A percentile compares a stretch with the other conserved stretches of the same genome.
These are phyloP conservation scores for Xylariaceae sp. DNA, from an alignment of 2,329 filamentous ascomycete genomes.

Conservation along the genomic window DNA sequence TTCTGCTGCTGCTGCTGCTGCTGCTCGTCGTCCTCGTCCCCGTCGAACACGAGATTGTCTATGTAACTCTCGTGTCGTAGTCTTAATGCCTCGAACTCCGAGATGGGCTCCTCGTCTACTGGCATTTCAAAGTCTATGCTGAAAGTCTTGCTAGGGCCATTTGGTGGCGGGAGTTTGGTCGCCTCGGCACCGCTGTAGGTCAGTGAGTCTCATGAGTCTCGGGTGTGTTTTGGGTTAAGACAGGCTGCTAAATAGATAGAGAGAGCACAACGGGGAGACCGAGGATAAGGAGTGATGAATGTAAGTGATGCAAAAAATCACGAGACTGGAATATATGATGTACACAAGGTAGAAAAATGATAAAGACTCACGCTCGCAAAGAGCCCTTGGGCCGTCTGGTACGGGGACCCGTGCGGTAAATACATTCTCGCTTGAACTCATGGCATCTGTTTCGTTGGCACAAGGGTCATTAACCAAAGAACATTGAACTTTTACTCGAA, in stretches of 20 bases:
- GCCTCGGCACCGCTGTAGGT: conserved; percentile 17
- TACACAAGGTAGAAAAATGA: neutral
- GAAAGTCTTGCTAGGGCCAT: conserved; percentile 45
- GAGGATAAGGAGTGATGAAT: neutral
- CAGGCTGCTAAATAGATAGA: neutral
- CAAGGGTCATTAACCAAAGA: neutral
- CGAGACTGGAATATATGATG: neutral
- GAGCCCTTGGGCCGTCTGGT: conserved; percentile 42
- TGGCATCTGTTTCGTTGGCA: conserved; percentile 40
- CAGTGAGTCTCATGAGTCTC: neutral
- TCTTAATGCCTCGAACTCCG: conserved; percentile 39
- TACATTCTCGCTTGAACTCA: conserved; percentile 48
- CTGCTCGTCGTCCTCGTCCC: conserved; percentile 16
- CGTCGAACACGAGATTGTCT: conserved; percentile 36
- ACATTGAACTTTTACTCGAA: neutral
- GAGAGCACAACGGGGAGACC: neutral
- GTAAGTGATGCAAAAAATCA: neutral
- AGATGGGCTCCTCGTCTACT: conserved; percentile 34
- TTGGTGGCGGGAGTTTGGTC: conserved; percentile 29
- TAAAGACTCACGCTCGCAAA: conserved; percentile 35
- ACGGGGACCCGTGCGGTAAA: conserved; percentile 45
- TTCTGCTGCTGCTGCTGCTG: neutral
- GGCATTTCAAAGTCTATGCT: conserved; percentile 48
- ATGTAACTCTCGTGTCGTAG: conserved; percentile 40
- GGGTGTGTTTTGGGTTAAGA: neutral